phyloP scores from a whole-genome alignment of 164 flowering plant species.

The Tetracentron sinense region DNA sequence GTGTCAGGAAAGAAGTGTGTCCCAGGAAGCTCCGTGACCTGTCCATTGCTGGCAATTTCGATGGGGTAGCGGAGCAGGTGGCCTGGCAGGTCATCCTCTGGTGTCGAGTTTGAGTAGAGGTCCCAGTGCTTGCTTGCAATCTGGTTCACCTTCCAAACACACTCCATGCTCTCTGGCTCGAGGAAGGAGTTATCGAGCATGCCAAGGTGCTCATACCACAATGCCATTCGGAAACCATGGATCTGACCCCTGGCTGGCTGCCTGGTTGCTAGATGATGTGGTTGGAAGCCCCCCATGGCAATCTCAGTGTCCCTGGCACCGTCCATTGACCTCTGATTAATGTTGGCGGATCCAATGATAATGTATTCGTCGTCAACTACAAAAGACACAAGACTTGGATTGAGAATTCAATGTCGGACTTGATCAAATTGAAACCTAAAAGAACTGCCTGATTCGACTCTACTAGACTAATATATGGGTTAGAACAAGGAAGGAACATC shows the following conservation, averaged over 20 bases:
- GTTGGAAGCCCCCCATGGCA: slow-evolving; percentile 76
- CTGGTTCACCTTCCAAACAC: slow-evolving; percentile 36
- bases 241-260: slow-evolving; percentile 44
- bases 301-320: slow-evolving; percentile 72
- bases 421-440: neutral
- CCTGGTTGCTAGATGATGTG: slow-evolving; percentile 33
- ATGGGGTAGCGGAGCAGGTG: slow-evolving; percentile 66
- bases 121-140: slow-evolving; percentile 49
- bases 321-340: slow-evolving; percentile 75
- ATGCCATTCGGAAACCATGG: slow-evolving; percentile 48
- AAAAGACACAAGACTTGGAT: neutral
- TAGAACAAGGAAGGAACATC: no score
- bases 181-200: slow-evolving; percentile 16
- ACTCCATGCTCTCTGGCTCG: slow-evolving; percentile 38
- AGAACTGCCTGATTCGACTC: neutral
- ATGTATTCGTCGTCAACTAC: slow-evolving; percentile 83
- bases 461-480: neutral
- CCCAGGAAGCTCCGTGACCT: slow-evolving; percentile 26
- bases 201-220: slow-evolving; percentile 64
- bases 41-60: slow-evolving; percentile 27
- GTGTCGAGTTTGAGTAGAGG: slow-evolving; percentile 24
- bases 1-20: slow-evolving; percentile 59
- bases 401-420: neutral
- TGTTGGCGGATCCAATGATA: slow-evolving; percentile 76
- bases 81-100: slow-evolving; percentile 36